phyloP scores from a whole-genome alignment of 2,329 filamentous ascomycete species.

The Penicillium sp. region DNA sequence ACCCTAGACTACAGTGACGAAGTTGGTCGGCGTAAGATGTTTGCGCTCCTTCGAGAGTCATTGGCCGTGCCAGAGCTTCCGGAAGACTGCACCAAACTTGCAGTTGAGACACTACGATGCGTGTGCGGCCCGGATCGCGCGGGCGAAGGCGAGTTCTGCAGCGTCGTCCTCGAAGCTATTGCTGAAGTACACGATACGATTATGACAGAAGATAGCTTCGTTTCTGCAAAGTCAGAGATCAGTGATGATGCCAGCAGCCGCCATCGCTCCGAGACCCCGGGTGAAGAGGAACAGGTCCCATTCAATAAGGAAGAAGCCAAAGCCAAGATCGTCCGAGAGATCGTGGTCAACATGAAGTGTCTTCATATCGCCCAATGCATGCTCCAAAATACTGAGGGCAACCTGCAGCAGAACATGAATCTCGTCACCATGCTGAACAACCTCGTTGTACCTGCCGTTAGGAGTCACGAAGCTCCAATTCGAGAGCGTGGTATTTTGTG shows the following conservation, averaged over 20 bases:
- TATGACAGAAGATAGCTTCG: conserved; percentile 78
- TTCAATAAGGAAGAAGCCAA: conserved; percentile 62
- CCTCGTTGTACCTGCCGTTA: conserved; percentile 89
- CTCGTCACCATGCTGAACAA: conserved; percentile 99
- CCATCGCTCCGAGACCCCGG: conserved; percentile 43
- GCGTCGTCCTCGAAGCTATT: conserved; percentile 78
- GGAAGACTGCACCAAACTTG: conserved; percentile 88
- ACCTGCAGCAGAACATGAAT: conserved; percentile 83
- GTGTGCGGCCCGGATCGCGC: conserved; percentile 67
- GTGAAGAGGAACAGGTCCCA: conserved; percentile 58
- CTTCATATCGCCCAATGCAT: conserved; percentile 97
- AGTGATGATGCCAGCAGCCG: conserved; percentile 62
- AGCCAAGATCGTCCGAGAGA: conserved; percentile 71
- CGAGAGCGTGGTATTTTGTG: conserved; percentile 88
- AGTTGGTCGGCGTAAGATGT: conserved; percentile 94
- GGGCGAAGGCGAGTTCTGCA: conserved; percentile 52
- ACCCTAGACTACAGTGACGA: conserved; percentile 98
- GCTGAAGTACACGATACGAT: conserved; percentile 97
- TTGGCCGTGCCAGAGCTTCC: conserved; percentile 84
- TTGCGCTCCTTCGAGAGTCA: conserved; percentile 80
- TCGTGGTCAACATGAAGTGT: conserved; percentile 98
- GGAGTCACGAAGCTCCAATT: conserved; percentile 88
- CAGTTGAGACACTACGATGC: conserved; percentile 75
- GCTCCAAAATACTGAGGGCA: conserved; percentile 87
- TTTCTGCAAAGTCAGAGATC: conserved; percentile 85